A percentile compares a stretch with the other conserved stretches of the same genome.
phyloP scores from a whole-genome alignment of 177 flowering plant species.

The Telopea speciosissima region DNA sequence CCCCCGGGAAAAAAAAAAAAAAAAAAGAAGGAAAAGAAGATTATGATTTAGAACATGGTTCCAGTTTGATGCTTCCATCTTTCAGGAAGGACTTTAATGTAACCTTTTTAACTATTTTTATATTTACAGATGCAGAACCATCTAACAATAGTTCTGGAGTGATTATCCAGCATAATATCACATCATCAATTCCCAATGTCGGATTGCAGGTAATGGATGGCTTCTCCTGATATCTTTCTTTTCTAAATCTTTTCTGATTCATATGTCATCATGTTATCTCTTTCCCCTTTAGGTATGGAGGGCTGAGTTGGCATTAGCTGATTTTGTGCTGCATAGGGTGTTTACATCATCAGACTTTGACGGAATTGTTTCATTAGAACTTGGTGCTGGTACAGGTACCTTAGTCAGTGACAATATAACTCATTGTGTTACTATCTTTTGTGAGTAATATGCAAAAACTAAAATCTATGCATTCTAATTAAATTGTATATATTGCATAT shows the following conservation, averaged over 20 bases:
- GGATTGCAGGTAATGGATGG: conserved; percentile 74
- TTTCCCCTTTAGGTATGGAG: conserved; percentile 62
- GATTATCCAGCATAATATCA: conserved; percentile 65
- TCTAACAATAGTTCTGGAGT: conserved; percentile 22
- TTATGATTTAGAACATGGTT: too few species aligned
- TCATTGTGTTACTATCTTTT: not conserved
- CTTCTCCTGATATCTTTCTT: not conserved
- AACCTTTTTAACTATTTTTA: not conserved
- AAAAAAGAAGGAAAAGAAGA: too few species aligned
- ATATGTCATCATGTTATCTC: conserved; percentile 1
- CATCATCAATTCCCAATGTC: conserved; percentile 74
- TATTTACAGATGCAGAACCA: conserved; percentile 28
- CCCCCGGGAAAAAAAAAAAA: too few species aligned
- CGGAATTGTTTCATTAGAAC: conserved; percentile 60
- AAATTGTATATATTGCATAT: not conserved
- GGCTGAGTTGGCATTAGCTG: conserved; percentile 72
- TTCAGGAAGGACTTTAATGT: not conserved
- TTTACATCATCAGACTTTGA: conserved; percentile 51
- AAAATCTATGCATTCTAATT: not conserved
- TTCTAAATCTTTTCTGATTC: not conserved
- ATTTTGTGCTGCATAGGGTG: conserved; percentile 67
- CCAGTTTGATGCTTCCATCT: not conserved
- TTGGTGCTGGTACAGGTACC: conserved; percentile 96
- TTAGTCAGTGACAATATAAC: not conserved
- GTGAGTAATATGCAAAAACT: not conserved